phyloP scores from a whole-genome alignment of 176 grass and related monocot species.

The Paspalum vaginatum region DNA sequence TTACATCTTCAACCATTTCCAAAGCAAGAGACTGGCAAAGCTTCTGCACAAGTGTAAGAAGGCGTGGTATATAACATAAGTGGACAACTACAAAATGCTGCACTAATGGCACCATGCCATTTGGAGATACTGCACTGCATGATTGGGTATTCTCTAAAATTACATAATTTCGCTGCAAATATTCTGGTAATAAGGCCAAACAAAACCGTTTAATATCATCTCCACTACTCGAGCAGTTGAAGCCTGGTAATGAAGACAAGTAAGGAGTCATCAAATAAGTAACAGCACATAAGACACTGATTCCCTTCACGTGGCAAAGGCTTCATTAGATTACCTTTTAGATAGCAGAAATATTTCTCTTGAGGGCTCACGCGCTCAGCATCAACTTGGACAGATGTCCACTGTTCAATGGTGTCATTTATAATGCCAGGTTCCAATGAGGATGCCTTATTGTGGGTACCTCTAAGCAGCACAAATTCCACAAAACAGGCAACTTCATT shows the following conservation, averaged over 20 bases:
- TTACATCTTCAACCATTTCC: slow-evolving; percentile 73
- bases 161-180: slow-evolving; percentile 51
- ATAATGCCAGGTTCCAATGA: slow-evolving; percentile 40
- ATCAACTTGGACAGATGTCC: slow-evolving; percentile 57
- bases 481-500: slow-evolving; percentile 64
- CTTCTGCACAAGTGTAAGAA: slow-evolving; percentile 75
- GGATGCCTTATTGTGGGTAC: slow-evolving; percentile 48
- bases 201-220: slow-evolving; percentile 55
- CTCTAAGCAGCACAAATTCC: slow-evolving; percentile 60
- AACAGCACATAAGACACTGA: slow-evolving; percentile 22
- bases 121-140: slow-evolving; percentile 54
- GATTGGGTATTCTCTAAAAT: slow-evolving; percentile 46
- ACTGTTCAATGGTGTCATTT: slow-evolving; percentile 65
- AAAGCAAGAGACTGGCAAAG: slow-evolving; percentile 64
- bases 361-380: slow-evolving; percentile 43
- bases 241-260: slow-evolving; percentile 40
- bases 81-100: slow-evolving; percentile 70
- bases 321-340: slow-evolving; percentile 60
- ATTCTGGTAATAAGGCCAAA: slow-evolving; percentile 71
- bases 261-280: slow-evolving; percentile 36
- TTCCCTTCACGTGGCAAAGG: slow-evolving; percentile 28
- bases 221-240: slow-evolving; percentile 72
- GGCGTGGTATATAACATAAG: slow-evolving; percentile 61
- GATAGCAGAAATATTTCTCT: slow-evolving; percentile 68
- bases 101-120: slow-evolving; percentile 59